Evolutionary conservation across 306 rosid genomes (phyloP).

Genomic region (Datisca glomerata): DNA sequence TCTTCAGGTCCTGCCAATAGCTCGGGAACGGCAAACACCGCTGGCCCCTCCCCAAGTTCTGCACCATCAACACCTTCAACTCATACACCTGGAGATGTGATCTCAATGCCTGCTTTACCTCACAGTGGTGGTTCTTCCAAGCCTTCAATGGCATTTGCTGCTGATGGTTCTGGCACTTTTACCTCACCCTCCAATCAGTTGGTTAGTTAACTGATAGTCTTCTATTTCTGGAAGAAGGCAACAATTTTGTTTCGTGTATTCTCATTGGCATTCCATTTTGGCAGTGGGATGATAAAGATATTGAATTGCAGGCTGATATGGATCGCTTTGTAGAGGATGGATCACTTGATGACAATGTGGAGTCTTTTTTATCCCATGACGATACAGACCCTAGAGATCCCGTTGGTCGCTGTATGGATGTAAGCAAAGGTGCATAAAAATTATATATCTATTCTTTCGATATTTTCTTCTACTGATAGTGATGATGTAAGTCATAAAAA

Average conservation of each 20-base stretch:
- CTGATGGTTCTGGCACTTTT: slow-evolving; percentile 75
- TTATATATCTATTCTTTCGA: not conserved
- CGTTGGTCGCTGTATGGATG: slow-evolving; percentile 91
- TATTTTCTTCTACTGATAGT: not conserved
- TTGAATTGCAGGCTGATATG: slow-evolving; percentile 99
- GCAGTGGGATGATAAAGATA: slow-evolving; percentile 99
- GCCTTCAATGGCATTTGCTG: slow-evolving; percentile 73
- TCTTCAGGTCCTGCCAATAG: slow-evolving; percentile 99
- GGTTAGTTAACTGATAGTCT: slow-evolving; percentile 43
- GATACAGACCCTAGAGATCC: slow-evolving; percentile 89
- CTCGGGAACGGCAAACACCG: slow-evolving; percentile 91
- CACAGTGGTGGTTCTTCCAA: slow-evolving; percentile 79
- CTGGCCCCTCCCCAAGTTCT: slow-evolving; percentile 97
- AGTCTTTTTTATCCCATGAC: slow-evolving; percentile 96
- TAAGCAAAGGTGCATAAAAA: slow-evolving; percentile 96
- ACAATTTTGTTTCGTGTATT: slow-evolving; percentile 41
- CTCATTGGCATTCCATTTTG: slow-evolving; percentile 93
- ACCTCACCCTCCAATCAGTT: slow-evolving; percentile 89
- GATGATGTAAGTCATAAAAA: no score
- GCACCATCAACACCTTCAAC: slow-evolving; percentile 99
- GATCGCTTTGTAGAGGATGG: slow-evolving; percentile 96
- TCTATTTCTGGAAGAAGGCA: slow-evolving; percentile 35
- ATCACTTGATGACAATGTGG: slow-evolving; percentile 90
- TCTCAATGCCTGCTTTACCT: slow-evolving; percentile 92
- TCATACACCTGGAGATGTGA: slow-evolving; percentile 96